Evolutionary conservation across 169 alveolate genomes (phyloP).

Genomic region (Amoebophrya sp.): DNA sequence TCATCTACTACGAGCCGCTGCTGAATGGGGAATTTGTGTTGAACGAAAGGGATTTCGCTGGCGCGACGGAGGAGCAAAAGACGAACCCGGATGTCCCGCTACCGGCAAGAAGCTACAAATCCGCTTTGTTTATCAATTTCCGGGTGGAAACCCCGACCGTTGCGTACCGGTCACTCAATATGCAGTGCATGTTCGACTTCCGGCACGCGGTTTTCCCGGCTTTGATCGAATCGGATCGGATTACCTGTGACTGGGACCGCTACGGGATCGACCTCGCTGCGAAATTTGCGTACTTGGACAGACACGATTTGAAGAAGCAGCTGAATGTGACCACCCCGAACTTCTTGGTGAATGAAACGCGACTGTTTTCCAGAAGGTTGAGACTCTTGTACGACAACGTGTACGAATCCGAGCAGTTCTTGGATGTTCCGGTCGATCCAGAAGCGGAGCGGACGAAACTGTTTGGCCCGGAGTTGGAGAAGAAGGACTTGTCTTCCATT

Average conservation of each 20-base stretch:
- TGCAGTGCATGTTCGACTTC: slow-evolving; percentile 24
- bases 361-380: not conserved
- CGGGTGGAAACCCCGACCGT: not conserved
- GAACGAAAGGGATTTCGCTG: not conserved
- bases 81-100: not conserved
- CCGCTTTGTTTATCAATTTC: not conserved
- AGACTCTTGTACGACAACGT: not conserved
- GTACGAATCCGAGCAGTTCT: not conserved
- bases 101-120: not conserved
- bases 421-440: not conserved
- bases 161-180: not conserved
- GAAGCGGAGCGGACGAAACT: not conserved
- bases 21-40: not conserved
- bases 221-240: not conserved
- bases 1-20: not conserved
- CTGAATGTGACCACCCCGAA: not conserved
- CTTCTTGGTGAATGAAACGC: not conserved
- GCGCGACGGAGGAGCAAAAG: not conserved
- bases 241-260: not conserved
- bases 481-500: not conserved
- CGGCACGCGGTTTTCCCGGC: not conserved
- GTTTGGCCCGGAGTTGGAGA: slow-evolving; percentile 8
- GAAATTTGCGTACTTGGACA: not conserved
- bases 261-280: slow-evolving; percentile 26
- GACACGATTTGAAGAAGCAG: not conserved